Evolutionary conservation across 2,329 filamentous ascomycete species (phyloP).

Genomic region (Bipolaris gigantea): DNA sequence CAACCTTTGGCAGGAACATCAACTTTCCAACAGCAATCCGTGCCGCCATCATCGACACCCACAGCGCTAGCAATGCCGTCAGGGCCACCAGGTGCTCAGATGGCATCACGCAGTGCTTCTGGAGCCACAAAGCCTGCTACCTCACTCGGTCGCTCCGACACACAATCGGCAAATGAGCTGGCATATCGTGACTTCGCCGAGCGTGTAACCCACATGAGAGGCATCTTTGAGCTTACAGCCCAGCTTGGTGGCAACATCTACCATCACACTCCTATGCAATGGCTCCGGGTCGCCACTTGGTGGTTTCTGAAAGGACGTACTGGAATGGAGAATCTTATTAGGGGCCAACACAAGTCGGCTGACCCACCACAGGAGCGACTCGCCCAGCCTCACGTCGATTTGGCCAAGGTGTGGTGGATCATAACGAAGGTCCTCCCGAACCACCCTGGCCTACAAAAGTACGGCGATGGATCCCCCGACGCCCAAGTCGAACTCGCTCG

Average conservation of each 20-base stretch:
- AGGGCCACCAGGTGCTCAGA: conserved; percentile 12
- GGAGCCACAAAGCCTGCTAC: conserved; percentile 17
- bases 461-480: conserved; percentile 28
- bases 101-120: conserved; percentile 22
- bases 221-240: conserved; percentile 75
- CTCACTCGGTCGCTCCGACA: conserved; percentile 36
- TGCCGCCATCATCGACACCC: conserved; percentile 14
- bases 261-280: conserved; percentile 64
- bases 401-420: conserved; percentile 89
- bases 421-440: conserved; percentile 47
- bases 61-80: conserved; percentile 11
- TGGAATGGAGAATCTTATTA: conserved; percentile 71
- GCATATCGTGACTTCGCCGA: conserved; percentile 70
- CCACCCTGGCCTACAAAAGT: conserved; percentile 37
- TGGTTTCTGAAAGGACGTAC: conserved; percentile 86
- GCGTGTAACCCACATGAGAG: conserved; percentile 72
- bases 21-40: conserved; percentile 15
- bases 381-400: conserved; percentile 80
- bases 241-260: conserved; percentile 70
- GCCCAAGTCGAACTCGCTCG: conserved; percentile 45
- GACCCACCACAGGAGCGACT: conserved; percentile 54
- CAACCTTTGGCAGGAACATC: conserved; percentile 22
- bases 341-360: conserved; percentile 61
- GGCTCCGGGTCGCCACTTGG: conserved; percentile 76
- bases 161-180: conserved; percentile 35